These are phyloP conservation scores for Hibiscus tridactylites DNA, from an alignment of 345 rosid genomes.

Conservation along the genomic window DNA sequence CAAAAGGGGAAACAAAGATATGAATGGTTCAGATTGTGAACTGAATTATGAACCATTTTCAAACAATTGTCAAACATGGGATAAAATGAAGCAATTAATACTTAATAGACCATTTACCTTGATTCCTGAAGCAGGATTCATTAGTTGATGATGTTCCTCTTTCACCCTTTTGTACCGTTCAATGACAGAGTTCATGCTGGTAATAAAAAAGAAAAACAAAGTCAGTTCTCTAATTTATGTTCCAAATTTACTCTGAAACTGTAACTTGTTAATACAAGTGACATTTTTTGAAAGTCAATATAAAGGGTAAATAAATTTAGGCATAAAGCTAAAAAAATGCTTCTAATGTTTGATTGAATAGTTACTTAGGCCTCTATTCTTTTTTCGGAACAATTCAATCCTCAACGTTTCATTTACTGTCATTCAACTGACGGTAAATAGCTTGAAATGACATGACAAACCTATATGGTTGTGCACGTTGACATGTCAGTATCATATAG, in stretches of 20 bases:
- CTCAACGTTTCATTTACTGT: too few species aligned
- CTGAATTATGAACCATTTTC: not conserved
- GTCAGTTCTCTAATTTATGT: not conserved
- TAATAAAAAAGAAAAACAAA: not conserved
- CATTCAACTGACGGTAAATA: too few species aligned
- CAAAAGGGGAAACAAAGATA: not conserved
- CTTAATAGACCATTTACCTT: slow-evolving; percentile 33
- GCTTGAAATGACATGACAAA: too few species aligned
- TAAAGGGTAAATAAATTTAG: too few species aligned
- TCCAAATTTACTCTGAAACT: not conserved
- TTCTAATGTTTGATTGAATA: too few species aligned
- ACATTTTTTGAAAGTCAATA: too few species aligned
- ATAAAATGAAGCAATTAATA: not conserved
- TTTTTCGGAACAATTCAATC: too few species aligned
- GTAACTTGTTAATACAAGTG: not conserved
- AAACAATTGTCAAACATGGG: not conserved
- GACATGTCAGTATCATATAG: too few species aligned
- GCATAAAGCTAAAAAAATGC: too few species aligned
- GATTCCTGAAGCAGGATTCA: slow-evolving; percentile 53
- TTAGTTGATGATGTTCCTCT: slow-evolving; percentile 32
- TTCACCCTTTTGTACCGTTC: slow-evolving; percentile 58
- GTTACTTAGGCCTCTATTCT: too few species aligned
- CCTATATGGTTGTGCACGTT: too few species aligned
- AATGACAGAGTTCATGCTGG: slow-evolving; percentile 55
- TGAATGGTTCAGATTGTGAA: not conserved